Base-by-base conservation (phyloP, 73 alveolate genomes). In the Blepharisma stoltei region DNA sequence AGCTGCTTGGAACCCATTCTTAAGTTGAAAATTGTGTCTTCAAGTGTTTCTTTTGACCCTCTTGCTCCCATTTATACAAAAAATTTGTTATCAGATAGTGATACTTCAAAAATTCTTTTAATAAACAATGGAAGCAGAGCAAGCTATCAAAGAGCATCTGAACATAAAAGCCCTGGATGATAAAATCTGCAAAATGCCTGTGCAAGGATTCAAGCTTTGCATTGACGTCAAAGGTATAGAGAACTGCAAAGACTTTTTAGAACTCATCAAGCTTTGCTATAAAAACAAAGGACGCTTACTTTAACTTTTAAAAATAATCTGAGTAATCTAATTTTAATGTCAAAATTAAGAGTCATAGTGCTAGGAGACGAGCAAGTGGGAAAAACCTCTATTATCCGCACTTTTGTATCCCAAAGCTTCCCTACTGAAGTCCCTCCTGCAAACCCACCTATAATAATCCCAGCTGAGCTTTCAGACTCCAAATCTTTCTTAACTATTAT, bases 361-460 rank as follows among this genome's bases (percentile, higher is more conserved):
- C 73, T 60, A 0, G 73, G 73, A 60, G 73, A 60, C 5, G 73
- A 60, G 47, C 73, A 60, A 60, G 73, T 60, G 0, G 73, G 73
- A 20, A 60, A 60, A 38, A 60, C 73, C 11, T 60, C 73, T 1
- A 60, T 60, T 14, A 60, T 60, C 73, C 38, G 73, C 14, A 14
- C 46, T 60, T 60, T 20, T 25, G 48, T 60, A 38, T 14, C 73
- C 38, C 73, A 60, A 60, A 60, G 73, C 23, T 60, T 60, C 23
- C 73, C 73, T 14, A 18, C 45, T 18, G 73, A 60, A 9, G 73
- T 60, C 23, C 73, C 73, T 14, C 18, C 46, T n/a, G 14, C 46
- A 8, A 60, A 60, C 73, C 73, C 73, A 60, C 48, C 45, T 14
- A 25, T 60, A 18, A 14, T 38, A 25, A 60, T 60, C 45, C 73